These are phyloP conservation scores for Abortiporus biennis DNA, from an alignment of 1,284 basidiomycete genomes.

Conservation along the genomic window DNA sequence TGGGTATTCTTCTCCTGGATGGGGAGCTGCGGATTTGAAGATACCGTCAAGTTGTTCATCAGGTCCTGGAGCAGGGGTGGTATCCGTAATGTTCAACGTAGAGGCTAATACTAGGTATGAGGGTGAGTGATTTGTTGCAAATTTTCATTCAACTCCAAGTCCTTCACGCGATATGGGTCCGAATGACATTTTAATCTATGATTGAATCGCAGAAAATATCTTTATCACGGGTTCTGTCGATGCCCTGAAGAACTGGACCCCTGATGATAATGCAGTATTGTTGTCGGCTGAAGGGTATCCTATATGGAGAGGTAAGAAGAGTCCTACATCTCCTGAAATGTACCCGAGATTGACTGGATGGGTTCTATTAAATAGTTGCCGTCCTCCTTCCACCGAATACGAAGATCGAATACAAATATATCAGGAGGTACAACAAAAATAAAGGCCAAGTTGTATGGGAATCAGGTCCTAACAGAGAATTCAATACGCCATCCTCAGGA, in stretches of 20 bases:
- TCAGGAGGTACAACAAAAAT: conserved; percentile 56
- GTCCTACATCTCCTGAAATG: neutral
- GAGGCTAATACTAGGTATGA: conserved; percentile 54
- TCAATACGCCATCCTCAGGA: conserved; percentile 30
- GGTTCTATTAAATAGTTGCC: conserved; percentile 38
- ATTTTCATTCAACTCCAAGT: neutral
- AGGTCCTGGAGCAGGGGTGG: conserved; percentile 25
- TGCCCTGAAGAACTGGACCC: conserved; percentile 57
- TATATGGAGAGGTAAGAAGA: conserved; percentile 66
- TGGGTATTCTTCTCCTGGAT: conserved; percentile 34
- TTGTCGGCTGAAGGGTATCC: conserved; percentile 58
- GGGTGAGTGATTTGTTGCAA: conserved; percentile 29
- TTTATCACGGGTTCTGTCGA: conserved; percentile 61
- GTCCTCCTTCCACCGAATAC: conserved; percentile 50
- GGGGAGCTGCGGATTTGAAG: conserved; percentile 62
- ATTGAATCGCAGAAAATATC: conserved; percentile 56
- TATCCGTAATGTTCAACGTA: conserved; percentile 61
- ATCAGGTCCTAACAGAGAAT: conserved; percentile 36
- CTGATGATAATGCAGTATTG: conserved; percentile 46
- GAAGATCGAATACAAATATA: conserved; percentile 63
- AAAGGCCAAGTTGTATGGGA: conserved; percentile 43
- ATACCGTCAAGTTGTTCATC: conserved; percentile 40
- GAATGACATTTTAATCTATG: too few species aligned
- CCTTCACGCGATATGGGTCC: neutral
- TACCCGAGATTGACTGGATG: neutral